Evolutionary conservation across 148 eudicot species (phyloP), one percentile per base, ranked within the genome.

Genomic region (Nepenthes gracilis): DNA sequence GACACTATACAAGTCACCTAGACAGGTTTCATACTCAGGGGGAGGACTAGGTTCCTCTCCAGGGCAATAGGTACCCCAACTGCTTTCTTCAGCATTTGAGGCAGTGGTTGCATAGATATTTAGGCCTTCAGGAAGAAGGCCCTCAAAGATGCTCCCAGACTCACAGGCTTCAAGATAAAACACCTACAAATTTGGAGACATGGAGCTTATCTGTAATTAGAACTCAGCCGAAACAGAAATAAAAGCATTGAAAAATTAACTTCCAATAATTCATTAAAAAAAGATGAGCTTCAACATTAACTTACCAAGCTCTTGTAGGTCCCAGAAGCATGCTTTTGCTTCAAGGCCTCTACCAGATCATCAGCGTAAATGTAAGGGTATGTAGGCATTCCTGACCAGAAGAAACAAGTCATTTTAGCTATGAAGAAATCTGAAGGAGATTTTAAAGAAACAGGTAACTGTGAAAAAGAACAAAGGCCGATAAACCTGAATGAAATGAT

Each of bases 31-130:
- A 56, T 77, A 92, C 69, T 82, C 96, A 47, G 83, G 80, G 56
- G 95, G 98, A 64, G 96, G 91, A 60, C 84, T 68, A 12, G 91
- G 96, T 62, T 68, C 63, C 59, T 83, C 92, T 57, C 91, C 98
- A 54, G 98, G 98, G 63, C 98, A 92, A 69, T 92, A 92, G 52
- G 96, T 83, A 49, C 88, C 96, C 95, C 95, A 92, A 65, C 98
- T 88, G 65, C 88, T 84, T 70, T 92, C 98, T 38, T 74, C 85
- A 38, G 94, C 83, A 82, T 86, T 88, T 35, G 98, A 47, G 11
- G 98, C 96, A 15, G 98, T 92, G 49, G 94, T 88, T 36, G 90
- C 96, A 62, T 92, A 92, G 40, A 92, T 88, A 50, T 84, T 82
- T 55, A 92, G 66, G 62, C 88, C 91, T 68, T 81, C 73, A 2